Base-by-base conservation (phyloP, 192 early-diverging fungal species). In the Geranomyces michiganensis region DNA sequence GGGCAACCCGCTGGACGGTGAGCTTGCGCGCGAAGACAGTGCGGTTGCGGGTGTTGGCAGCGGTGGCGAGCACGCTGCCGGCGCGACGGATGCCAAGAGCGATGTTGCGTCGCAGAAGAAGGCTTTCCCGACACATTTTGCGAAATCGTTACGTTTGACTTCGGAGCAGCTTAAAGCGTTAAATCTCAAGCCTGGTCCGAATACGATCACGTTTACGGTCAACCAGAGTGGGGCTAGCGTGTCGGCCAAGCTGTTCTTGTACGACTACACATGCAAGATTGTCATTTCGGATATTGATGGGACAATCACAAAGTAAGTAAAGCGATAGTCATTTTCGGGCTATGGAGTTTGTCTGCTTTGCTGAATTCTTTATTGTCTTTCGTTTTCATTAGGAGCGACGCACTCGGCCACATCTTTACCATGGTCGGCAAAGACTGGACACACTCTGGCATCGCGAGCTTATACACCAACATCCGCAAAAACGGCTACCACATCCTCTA, bases 341-440 rank as follows among this genome's bases (percentile, higher is more conserved):
- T 56, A 14, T 13, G 12, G 26, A 8, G 36, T 53, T 26, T 53
- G 15, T n/a, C 4, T 53, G 51, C 19, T 10, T 10, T 47, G 46
- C 46, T 47, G 12, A 47, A 24, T 26, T n/a, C 6, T 7, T 26
- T 6, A 24, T 53, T 53, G 51, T 47, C 24, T 13, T 33, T 48
- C 13, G 36, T 5, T 56, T 51, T 49, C 36, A 41, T 41, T 43
- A 82, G 81, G 61, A 96, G 94, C 0, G 97, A 99, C 74, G 94
- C 90, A 2, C 79, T 99, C 51, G 97, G 97, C 6, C 97, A 99
- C 71, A 83, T 99, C 14, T 96, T 96, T 79, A 94, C 95, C 43
- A 96, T 96, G 91, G 91, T 97, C 26, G 97, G 97, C 47, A 90
- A 88, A 78, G 97, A 99, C 78, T 99, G 97, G 97, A 99, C 96